Percentiles rank a stretch among this genome's conserved stretches.
These are phyloP conservation scores for Epichloe sp. DNA, from an alignment of 2,329 filamentous ascomycete genomes.

Conservation along the genomic window DNA sequence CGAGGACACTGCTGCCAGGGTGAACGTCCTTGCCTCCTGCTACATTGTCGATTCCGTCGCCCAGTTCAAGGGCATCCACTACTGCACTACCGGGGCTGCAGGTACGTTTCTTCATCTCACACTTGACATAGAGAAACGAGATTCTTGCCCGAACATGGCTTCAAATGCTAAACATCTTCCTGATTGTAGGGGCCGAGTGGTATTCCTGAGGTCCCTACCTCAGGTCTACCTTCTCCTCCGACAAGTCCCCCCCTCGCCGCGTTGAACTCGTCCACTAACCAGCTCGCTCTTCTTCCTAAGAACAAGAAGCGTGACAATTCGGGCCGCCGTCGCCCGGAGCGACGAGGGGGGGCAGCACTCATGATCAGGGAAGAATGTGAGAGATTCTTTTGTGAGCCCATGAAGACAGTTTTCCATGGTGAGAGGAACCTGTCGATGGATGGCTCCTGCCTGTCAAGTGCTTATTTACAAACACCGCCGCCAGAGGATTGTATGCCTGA, in stretches of 20 bases:
- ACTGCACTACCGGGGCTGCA: constrained; percentile 84
- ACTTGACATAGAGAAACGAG: not conserved
- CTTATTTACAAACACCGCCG: constrained; percentile 42
- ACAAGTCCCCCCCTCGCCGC: constrained; percentile 81
- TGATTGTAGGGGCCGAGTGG: constrained; percentile 61
- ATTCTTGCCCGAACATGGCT: not conserved
- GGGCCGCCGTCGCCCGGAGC: constrained; percentile 28
- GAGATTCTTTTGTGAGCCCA: constrained; percentile 97
- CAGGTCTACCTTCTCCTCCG: constrained; percentile 73
- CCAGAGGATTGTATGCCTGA: constrained; percentile 32
- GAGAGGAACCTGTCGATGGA: constrained; percentile 66
- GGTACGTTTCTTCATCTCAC: constrained; percentile 32
- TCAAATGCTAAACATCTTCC: constrained; percentile 8
- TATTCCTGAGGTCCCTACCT: constrained; percentile 85
- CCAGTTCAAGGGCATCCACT: constrained; percentile 74
- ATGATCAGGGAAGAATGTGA: constrained; percentile 99
- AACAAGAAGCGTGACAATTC: constrained; percentile 30
- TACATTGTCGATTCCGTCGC: constrained; percentile 68
- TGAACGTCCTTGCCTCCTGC: constrained; percentile 80
- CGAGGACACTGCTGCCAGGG: constrained; percentile 48
- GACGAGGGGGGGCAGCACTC: constrained; percentile 85
- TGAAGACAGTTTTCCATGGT: constrained; percentile 90
- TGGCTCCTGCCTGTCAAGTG: constrained; percentile 81
- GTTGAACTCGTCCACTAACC: constrained; percentile 48
- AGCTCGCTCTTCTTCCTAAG: constrained; percentile 52